Evolutionary conservation across 2,329 filamentous ascomycete species (phyloP).

Genomic region (Thermomyces lanuginosus): DNA sequence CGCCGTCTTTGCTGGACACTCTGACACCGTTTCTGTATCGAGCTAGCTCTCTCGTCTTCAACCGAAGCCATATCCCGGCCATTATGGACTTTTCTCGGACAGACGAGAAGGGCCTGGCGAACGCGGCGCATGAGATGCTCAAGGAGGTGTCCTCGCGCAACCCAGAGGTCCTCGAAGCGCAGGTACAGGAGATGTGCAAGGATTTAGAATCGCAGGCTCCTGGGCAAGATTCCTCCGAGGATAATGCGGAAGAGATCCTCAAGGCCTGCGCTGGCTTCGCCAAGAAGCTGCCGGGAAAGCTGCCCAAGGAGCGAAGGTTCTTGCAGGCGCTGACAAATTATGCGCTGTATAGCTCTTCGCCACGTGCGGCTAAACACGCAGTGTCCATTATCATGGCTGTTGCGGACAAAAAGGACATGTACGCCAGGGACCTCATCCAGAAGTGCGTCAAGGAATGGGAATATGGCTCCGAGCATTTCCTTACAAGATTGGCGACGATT

Average conservation of each 20-base stretch:
- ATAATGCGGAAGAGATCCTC: constrained; percentile 70
- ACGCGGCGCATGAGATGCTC: constrained; percentile 71
- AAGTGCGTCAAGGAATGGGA: constrained; percentile 58
- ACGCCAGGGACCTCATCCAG: constrained; percentile 65
- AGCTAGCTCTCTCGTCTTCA: constrained; percentile 72
- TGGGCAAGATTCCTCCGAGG: constrained; percentile 48
- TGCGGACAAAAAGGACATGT: constrained; percentile 62
- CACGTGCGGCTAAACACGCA: constrained; percentile 80
- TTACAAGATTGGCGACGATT: constrained; percentile 39
- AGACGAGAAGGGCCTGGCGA: constrained; percentile 61
- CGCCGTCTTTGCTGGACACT: constrained; percentile 54
- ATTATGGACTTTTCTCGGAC: constrained; percentile 79
- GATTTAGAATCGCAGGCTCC: constrained; percentile 70
- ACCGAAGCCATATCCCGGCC: constrained; percentile 78
- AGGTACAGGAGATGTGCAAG: constrained; percentile 80
- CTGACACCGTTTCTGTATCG: constrained; percentile 70
- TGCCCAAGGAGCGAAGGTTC: constrained; percentile 68
- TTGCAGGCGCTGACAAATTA: constrained; percentile 66
- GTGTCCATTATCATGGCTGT: constrained; percentile 75
- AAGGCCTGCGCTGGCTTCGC: constrained; percentile 91
- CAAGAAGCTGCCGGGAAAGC: constrained; percentile 65
- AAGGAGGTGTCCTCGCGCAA: constrained; percentile 83
- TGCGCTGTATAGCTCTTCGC: constrained; percentile 63
- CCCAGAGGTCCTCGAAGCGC: constrained; percentile 79
- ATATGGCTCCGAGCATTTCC: constrained; percentile 56